A percentile compares a stretch with the other conserved stretches of the same genome.
Evolutionary conservation across 306 rosid genomes (phyloP).

Genomic region (Fragaria nilgerrensis): DNA sequence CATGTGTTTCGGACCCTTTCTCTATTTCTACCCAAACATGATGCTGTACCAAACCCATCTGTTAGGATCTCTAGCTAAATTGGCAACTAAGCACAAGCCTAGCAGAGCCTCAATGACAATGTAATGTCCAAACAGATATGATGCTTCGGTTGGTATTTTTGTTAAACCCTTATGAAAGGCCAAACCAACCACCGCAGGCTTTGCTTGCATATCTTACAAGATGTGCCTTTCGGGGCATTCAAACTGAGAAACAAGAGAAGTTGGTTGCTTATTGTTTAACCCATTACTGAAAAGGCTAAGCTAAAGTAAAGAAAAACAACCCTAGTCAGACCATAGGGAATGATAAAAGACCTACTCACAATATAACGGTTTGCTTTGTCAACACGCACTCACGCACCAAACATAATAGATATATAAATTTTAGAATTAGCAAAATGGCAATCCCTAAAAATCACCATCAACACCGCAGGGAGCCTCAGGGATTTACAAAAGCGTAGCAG

Average conservation of each 20-base stretch:
- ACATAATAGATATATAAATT: background rate
- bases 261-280: background rate
- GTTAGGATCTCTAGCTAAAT: background rate
- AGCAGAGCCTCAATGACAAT: background rate
- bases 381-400: conserved; percentile 4
- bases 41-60: background rate
- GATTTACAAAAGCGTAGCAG: conserved; percentile 21
- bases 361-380: background rate
- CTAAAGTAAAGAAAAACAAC: background rate
- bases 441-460: background rate
- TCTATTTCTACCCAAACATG: background rate
- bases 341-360: background rate
- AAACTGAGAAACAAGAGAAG: background rate
- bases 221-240: background rate
- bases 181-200: background rate
- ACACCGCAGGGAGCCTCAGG: conserved; percentile 5
- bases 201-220: background rate
- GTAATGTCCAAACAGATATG: background rate
- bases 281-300: background rate
- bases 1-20: background rate
- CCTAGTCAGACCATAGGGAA: background rate
- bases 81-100: background rate
- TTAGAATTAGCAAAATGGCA: conserved; percentile 7
- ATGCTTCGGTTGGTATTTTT: background rate
- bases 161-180: background rate